Evolutionary conservation across 805 yeast species (phyloP).

Genomic region (Teunomyces panamensis): DNA sequence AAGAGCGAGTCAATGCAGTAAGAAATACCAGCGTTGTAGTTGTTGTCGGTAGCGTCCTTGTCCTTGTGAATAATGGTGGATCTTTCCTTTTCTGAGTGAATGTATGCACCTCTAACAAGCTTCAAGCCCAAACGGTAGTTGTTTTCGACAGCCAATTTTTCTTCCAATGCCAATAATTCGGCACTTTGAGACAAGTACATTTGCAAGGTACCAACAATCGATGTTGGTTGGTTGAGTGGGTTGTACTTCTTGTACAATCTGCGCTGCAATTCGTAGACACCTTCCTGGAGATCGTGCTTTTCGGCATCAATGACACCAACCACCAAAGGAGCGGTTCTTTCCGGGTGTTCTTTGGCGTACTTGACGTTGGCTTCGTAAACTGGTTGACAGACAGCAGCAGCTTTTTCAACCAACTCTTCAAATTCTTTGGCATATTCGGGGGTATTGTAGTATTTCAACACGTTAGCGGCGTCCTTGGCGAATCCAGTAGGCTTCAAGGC

Average conservation of each 20-base stretch:
- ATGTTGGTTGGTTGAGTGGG: constrained; percentile 51
- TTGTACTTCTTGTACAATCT: constrained; percentile 73
- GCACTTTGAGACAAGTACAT: constrained; percentile 79
- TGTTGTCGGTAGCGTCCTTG: constrained; percentile 75
- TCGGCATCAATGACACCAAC: constrained; percentile 89
- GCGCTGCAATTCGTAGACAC: constrained; percentile 88
- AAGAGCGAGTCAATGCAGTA: constrained; percentile 59
- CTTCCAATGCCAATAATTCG: constrained; percentile 59
- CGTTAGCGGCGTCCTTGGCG: constrained; percentile 70
- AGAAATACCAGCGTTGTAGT: constrained; percentile 69
- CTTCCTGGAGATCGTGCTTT: constrained; percentile 81
- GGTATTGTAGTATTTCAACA: constrained; percentile 57
- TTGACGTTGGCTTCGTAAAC: constrained; percentile 51
- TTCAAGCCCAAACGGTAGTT: constrained; percentile 79
- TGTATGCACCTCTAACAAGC: constrained; percentile 92
- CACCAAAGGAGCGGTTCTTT: constrained; percentile 67
- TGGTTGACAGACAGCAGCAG: constrained; percentile 59
- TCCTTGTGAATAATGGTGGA: constrained; percentile 63
- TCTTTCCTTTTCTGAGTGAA: constrained; percentile 82
- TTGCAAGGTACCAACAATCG: constrained; percentile 89
- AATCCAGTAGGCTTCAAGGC: constrained; percentile 94
- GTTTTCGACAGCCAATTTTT: constrained; percentile 56
- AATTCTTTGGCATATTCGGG: constrained; percentile 44
- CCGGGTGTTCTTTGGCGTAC: constrained; percentile 52
- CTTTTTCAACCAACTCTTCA: constrained; percentile 60